Base-by-base conservation (phyloP, 31 red algal genomes). In the Endocladia muricata region DNA sequence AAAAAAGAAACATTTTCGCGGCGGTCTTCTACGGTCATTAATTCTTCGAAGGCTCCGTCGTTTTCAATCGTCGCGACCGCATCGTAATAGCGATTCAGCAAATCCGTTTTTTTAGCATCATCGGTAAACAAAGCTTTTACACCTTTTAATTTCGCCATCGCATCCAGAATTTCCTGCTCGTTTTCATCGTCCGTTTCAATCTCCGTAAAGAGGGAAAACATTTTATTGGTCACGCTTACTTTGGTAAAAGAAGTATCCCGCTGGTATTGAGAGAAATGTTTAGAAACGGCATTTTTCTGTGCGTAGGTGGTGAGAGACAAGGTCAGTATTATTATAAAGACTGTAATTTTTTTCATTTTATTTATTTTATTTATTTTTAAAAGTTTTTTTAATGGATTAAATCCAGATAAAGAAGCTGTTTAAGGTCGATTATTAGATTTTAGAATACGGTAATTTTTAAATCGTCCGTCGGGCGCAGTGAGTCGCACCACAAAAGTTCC, bases 191-290 rank as follows among this genome's bases (percentile, higher is more conserved):
- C 47, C 13, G 47, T n/a, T 15, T 52, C 47, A 52, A 52, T 52
- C n/a, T 52, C 47, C n/a, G 47, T 52, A 11, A 52, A 15, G 13
- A 52, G n/a, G 47, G 47, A 52, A n/a, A 52, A 52, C 47, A 52
- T 52, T 52, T 52, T 52, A 52, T n/a, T 52, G 47, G 47, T 52
- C 13, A 52, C 47, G n/a, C 13, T 15, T 13, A 52, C 47, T 52
- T 52, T 52, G 47, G 47, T 52, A n/a, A 52, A 52, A 52, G 13
- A 11, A 15, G 13, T 52, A 52, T 52, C n/a, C n/a, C n/a, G 13
- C n/a, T 52, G 47, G n/a, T 52, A 52, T 52, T 52, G 13, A 52
- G 47, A 52, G n/a, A 52, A 52, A n/a, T 52, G 47, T 52, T 52
- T 52, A 15, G 47, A 11, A 52, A 52, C 47, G n/a, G 47, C 47